Evolutionary conservation across 768 basidiomycete genomes (phyloP), one percentile per base, ranked within the genome.

Genomic region (Hygrophorus pudorinus): DNA sequence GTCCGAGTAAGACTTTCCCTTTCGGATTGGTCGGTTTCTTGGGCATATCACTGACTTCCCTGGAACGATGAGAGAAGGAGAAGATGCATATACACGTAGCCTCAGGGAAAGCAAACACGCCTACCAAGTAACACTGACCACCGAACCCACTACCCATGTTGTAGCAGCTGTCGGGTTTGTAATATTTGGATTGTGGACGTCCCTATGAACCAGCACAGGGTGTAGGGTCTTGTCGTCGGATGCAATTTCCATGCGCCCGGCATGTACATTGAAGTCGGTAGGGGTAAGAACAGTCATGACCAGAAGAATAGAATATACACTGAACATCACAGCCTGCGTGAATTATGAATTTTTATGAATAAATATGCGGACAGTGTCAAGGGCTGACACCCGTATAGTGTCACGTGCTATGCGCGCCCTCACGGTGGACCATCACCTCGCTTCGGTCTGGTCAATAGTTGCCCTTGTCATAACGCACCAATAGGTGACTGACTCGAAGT

Each of bases 1-100:
- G 64, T 1, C 75, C 76, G n/a, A 77, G 59, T 9, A 70, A 44
- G 13, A 77, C 43, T 46, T 50, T 69, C 47, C 72, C 72, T n/a
- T 53, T 55, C 4, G 56, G 52, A 44, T 70, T 69, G 38, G 66
- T 58, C 13, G 55, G 47, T 36, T 59, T 50, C 42, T 56, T 38
- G 11, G 64, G 64, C 39, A 64, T 56, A 48, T 58, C 54, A 42
- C 52, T 50, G 24, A 65, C 59, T 48, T 72, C 62, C 75, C 75
- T 78, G 41, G 28, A 31, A 42, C 24, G 7, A 24, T 7, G 7
- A 24, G 24, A 24, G 7, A 36, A 47, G 30, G 41, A 12, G 37
- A 41, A 20, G 24, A 47, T 34, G 13, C 47, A 5, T 45, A 47
- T 45, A 52, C 34, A 42, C 31, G 49, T 44, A 45, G 29, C 34